Evolutionary conservation across 2,329 filamentous ascomycete species (phyloP), one percentile per base, ranked within the genome.

Genomic region (Daldinia sp.): DNA sequence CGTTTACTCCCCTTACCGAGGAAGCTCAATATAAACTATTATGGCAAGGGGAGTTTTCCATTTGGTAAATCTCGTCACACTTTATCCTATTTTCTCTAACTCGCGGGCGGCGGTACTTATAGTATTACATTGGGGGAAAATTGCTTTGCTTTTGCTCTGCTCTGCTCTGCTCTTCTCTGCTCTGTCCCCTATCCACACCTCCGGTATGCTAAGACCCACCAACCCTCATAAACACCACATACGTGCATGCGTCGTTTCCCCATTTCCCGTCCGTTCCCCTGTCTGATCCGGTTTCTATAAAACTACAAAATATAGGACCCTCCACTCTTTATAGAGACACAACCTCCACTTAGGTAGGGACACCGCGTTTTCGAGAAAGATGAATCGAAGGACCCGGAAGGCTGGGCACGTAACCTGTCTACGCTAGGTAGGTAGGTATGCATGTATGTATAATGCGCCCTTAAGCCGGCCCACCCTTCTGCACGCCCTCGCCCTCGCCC

Each of bases 401-500:
- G n/a, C n/a, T n/a, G n/a, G n/a, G n/a, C n/a, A n/a, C n/a, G n/a
- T n/a, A n/a, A n/a, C n/a, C n/a, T n/a, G n/a, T n/a, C n/a, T n/a
- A n/a, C n/a, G n/a, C n/a, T n/a, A n/a, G n/a, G n/a, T n/a, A n/a
- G n/a, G n/a, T n/a, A n/a, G n/a, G n/a, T n/a, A n/a, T n/a, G n/a
- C n/a, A n/a, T n/a, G n/a, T n/a, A n/a, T n/a, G n/a, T n/a, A n/a
- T n/a, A n/a, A n/a, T n/a, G n/a, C n/a, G n/a, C n/a, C n/a, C n/a
- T n/a, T 19, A 32, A 41, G 21, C 34, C 25, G 68, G 47, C 11
- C 68, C 67, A 2, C 68, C 66, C 61, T 70, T 70, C 50, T 65
- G 25, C 7, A 51, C 64, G 8, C 45, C 66, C 49, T 69, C 69
- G 2, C 68, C 69, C 61, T 70, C 67, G 47, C 71, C 72, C 66